These are phyloP conservation scores for Debaryomycetaceae sp. DNA, from an alignment of 1,139 yeast species.

Conservation along the genomic window DNA sequence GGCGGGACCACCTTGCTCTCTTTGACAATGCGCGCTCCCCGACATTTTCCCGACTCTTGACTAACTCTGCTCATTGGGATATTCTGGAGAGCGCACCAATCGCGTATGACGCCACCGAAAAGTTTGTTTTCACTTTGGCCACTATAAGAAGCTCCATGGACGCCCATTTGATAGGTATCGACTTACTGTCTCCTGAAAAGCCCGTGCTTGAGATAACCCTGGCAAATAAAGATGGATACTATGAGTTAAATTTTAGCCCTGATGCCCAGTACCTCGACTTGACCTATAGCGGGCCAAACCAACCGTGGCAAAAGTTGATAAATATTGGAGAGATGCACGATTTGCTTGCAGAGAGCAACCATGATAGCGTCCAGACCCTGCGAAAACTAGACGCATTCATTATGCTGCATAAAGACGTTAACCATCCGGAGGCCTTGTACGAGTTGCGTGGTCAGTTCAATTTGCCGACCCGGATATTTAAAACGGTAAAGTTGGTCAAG, in stretches of 20 bases:
- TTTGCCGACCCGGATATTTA: constrained; percentile 46
- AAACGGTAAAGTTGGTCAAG: constrained; percentile 34
- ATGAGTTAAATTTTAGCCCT: constrained; percentile 33
- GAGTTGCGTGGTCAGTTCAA: constrained; percentile 21
- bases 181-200: constrained; percentile 7
- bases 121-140: constrained; percentile 52
- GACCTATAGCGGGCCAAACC: constrained; percentile 50
- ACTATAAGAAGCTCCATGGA: constrained; percentile 47
- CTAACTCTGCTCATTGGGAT: constrained; percentile 56
- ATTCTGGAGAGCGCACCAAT: constrained; percentile 45
- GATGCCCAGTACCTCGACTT: constrained; percentile 46
- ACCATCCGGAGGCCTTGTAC: constrained; percentile 16
- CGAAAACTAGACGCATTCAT: constrained; percentile 10
- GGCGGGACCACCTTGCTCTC: constrained; percentile 58
- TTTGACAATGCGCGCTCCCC: constrained; percentile 39
- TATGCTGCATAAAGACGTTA: constrained; percentile 19
- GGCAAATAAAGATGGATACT: constrained; percentile 17
- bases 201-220: constrained; percentile 12
- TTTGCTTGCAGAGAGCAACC: constrained; percentile 3
- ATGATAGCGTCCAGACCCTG: no score
- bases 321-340: constrained; percentile 25
- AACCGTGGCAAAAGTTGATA: constrained; percentile 57
- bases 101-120: constrained; percentile 41
- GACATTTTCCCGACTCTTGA: constrained; percentile 38
- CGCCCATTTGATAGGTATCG: constrained; percentile 33